Evolutionary conservation across 176 grass and related monocot genomes (phyloP).

Genomic region (Avena sativa): DNA sequence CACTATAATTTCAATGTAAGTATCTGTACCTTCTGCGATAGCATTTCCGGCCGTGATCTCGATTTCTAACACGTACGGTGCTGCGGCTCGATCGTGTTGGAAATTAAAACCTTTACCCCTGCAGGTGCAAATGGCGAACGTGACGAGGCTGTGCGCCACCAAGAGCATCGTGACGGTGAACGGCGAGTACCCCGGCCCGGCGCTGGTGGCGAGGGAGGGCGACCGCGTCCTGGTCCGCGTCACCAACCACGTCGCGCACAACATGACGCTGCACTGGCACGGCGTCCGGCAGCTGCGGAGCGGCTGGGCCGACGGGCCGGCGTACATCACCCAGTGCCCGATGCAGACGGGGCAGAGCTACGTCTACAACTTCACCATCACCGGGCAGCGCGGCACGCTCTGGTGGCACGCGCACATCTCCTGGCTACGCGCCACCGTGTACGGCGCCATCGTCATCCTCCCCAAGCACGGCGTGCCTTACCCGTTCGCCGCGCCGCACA

Average conservation of each 20-base stretch:
- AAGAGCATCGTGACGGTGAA: constrained; percentile 77
- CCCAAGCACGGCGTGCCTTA: constrained; percentile 26
- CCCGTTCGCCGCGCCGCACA: constrained; percentile 39
- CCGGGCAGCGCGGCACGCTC: constrained; percentile 61
- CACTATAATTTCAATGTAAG: constrained; percentile 26
- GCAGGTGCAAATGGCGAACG: constrained; percentile 17
- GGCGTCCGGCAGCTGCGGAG: constrained; percentile 57
- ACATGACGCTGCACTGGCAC: constrained; percentile 72
- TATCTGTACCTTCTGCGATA: not conserved
- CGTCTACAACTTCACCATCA: constrained; percentile 51
- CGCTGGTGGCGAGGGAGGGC: constrained; percentile 54
- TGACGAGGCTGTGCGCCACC: constrained; percentile 48
- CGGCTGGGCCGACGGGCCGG: constrained; percentile 69
- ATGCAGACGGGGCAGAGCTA: constrained; percentile 53
- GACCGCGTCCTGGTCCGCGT: constrained; percentile 55
- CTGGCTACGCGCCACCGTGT: constrained; percentile 54
- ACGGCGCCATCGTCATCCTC: constrained; percentile 58
- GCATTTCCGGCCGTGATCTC: not conserved
- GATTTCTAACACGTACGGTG: not conserved
- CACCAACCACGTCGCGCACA: constrained; percentile 52
- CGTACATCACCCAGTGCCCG: constrained; percentile 71
- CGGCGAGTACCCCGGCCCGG: constrained; percentile 60
- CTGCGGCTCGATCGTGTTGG: not conserved
- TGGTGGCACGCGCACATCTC: constrained; percentile 64
- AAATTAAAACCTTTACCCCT: too few relatives aligned